A percentile compares a stretch with the other conserved stretches of the same genome.
These are phyloP conservation scores for Posidonia australis DNA, from an alignment of 106 monocot genomes.

Conservation along the genomic window DNA sequence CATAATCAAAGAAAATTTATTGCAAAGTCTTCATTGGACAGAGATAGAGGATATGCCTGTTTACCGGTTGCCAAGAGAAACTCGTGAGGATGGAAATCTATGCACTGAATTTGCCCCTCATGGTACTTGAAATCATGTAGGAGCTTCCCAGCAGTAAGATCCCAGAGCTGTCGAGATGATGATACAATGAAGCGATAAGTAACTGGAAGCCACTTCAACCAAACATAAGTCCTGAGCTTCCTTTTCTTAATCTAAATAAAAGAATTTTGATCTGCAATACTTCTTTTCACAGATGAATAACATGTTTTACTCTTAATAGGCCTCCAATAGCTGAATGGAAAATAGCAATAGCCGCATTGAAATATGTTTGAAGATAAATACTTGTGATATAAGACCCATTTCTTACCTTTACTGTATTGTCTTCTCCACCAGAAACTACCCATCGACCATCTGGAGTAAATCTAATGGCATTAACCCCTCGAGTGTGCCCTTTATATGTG, in stretches of 20 bases:
- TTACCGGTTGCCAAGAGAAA: slow-evolving; percentile 95
- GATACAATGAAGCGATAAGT: neutral
- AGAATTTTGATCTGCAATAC: too few species aligned
- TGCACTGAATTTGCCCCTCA: slow-evolving; percentile 88
- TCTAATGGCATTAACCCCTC: slow-evolving; percentile 83
- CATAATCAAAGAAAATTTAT: too few species aligned
- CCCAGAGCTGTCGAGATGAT: slow-evolving; percentile 67
- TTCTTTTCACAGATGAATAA: too few species aligned
- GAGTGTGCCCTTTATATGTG: slow-evolving; percentile 93
- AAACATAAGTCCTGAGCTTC: neutral
- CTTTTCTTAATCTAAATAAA: too few species aligned
- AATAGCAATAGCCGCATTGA: too few species aligned
- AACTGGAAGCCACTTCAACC: neutral
- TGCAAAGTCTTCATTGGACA: too few species aligned
- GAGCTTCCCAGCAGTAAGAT: slow-evolving; percentile 95
- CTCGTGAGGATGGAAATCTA: slow-evolving; percentile 98
- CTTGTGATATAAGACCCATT: too few species aligned
- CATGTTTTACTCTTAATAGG: too few species aligned
- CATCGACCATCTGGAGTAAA: slow-evolving; percentile 97
- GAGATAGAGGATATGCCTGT: too few species aligned
- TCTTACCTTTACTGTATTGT: slow-evolving; percentile 80
- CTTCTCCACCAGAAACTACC: slow-evolving; percentile 96
- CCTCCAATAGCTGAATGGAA: too few species aligned
- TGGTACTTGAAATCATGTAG: slow-evolving; percentile 88
- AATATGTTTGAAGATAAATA: too few species aligned